Base-by-base conservation (phyloP, 768 basidiomycete species). In the Tricholoma flavovirens region DNA sequence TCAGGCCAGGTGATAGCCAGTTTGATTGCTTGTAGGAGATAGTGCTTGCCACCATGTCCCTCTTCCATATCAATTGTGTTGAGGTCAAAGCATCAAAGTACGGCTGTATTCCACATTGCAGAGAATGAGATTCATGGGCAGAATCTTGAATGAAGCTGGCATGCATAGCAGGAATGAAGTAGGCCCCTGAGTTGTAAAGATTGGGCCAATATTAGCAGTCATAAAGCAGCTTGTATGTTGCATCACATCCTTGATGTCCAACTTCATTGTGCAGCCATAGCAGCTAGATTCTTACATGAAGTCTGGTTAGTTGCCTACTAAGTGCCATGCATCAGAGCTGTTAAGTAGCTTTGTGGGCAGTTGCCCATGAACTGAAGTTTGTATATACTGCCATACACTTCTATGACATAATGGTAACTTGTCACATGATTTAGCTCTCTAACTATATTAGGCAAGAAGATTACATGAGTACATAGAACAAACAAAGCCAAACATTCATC, bases 191-290 rank as follows among this genome's bases (percentile, higher is more conserved):
- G 6, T 62, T 54, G 29, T 66, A 60, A 68, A 73, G 70, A 48
- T 69, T 62, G 0, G 70, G 75, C 75, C 73, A 75, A 59, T 69
- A 71, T 30, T 66, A 68, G 0, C 64, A 51, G 6, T 71, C 62
- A 0, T 33, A 11, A 1, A 72, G 52, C 7, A 57, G 24, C 1
- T 43, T 30, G 45, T 63, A 67, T 0, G 65, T 65, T 0, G 66
- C 58, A 21, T 73, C 66, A 0, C 62, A 54, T 3, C 71, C 71
- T 36, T 64, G 46, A 46, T 73, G 70, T 15, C 71, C 70, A 0
- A 58, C 49, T 6, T 59, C 53, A 21, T 69, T 64, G 35, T 75
- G 72, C 0, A 67, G 69, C 11, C n/a, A n/a, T n/a, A n/a, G n/a
- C n/a, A n/a, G n/a, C n/a, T n/a, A n/a, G n/a, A n/a, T n/a, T n/a